These are phyloP conservation scores for Clonostachys solani DNA, from an alignment of 2,329 filamentous ascomycete species.

Conservation along the genomic window DNA sequence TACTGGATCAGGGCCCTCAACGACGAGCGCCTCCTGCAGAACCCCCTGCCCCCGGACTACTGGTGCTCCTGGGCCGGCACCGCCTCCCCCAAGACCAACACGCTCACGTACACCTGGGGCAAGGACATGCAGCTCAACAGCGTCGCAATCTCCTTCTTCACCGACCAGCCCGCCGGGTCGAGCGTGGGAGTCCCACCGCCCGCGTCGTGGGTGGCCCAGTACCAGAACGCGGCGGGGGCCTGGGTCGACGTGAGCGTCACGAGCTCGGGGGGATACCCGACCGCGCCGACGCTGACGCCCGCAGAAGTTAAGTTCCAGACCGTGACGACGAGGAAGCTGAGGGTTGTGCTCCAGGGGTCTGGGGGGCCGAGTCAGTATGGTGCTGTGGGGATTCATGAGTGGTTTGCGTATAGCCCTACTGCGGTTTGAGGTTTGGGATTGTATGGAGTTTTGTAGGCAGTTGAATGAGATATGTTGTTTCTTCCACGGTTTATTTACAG, in stretches of 20 bases:
- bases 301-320: slow-evolving; percentile 17
- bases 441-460: too few relatives aligned
- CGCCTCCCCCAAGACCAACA: slow-evolving; percentile 18
- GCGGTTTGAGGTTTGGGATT: too few relatives aligned
- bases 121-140: slow-evolving; percentile 18
- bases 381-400: slow-evolving; percentile 17
- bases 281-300: slow-evolving; percentile 15
- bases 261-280: slow-evolving; percentile 11
- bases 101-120: slow-evolving; percentile 22
- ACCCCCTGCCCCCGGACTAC: slow-evolving; percentile 28
- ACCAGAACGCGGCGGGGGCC: slow-evolving; percentile 8
- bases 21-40: slow-evolving; percentile 19
- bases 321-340: slow-evolving; percentile 14
- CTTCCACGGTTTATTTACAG: too few relatives aligned
- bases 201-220: slow-evolving; percentile 17
- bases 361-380: slow-evolving; percentile 11
- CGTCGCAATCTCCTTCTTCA: slow-evolving; percentile 20
- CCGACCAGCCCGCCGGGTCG: slow-evolving; percentile 19
- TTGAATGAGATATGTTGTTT: too few relatives aligned
- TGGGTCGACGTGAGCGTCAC: slow-evolving; percentile 11
- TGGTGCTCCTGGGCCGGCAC: slow-evolving; percentile 25
- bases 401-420: slow-evolving; percentile 9
- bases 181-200: slow-evolving; percentile 21
- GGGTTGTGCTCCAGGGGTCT: slow-evolving; percentile 13
- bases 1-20: slow-evolving; percentile 28